A percentile compares a stretch with the other conserved stretches of the same genome.
Conservation (phyloP, 768 basidiomycete genomes). For the Pisolithus tinctorius region DNA sequence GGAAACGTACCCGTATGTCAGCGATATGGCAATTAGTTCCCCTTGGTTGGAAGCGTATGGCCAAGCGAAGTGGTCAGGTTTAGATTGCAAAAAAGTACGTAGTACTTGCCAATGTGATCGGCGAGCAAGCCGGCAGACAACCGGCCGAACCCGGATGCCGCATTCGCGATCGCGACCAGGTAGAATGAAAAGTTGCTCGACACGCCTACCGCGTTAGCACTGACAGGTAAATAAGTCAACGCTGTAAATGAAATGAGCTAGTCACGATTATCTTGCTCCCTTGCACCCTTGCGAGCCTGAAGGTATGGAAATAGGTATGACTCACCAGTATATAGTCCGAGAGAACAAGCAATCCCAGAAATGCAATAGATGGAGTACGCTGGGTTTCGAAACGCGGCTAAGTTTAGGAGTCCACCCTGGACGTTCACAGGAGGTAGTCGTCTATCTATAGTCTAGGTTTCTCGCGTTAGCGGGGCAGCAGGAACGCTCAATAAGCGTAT, state of each 20-base stretch:
- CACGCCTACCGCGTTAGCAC: constrained; percentile 24
- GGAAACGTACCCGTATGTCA: constrained; percentile 55
- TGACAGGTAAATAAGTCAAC: constrained; percentile 56
- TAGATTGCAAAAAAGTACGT: not conserved
- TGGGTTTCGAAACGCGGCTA: constrained; percentile 38
- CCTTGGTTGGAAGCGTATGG: constrained; percentile 46
- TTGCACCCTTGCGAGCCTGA: not conserved
- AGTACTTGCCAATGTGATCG: constrained; percentile 43
- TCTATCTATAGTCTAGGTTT: constrained; percentile 28
- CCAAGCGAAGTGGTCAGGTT: constrained; percentile 43
- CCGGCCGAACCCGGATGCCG: constrained; percentile 56
- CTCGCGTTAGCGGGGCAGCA: not conserved
- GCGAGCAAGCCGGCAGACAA: constrained; percentile 44
- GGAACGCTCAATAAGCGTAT: constrained; percentile 9
- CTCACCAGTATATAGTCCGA: constrained; percentile 65
- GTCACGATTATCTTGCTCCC: not conserved
- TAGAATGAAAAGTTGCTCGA: constrained; percentile 51
- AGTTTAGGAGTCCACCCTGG: constrained; percentile 54
- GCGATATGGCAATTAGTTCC: constrained; percentile 43
- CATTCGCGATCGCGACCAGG: constrained; percentile 63
- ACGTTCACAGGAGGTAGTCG: constrained; percentile 49
- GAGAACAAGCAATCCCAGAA: constrained; percentile 49
- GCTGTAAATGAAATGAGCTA: constrained; percentile 30
- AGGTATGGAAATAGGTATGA: not conserved
- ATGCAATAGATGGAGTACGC: constrained; percentile 51